Conservation (phyloP, 2,329 filamentous ascomycete species). For the Nothophoma quercina region DNA sequence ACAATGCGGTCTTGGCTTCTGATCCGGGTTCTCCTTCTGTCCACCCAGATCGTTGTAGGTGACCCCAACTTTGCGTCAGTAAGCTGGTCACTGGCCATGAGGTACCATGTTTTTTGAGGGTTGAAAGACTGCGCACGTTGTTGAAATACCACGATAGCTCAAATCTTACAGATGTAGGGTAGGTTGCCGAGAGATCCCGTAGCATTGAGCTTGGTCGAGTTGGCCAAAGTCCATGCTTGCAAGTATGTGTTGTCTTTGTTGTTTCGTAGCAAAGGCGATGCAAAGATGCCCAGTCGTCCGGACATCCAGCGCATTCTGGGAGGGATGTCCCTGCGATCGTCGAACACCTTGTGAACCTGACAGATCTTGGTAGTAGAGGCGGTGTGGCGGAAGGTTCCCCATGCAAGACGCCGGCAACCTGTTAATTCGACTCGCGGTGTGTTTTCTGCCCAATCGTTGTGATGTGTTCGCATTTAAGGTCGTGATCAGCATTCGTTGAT, state of each 20-base stretch:
- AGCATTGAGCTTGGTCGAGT: neutral
- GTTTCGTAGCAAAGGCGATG: slow-evolving; percentile 16
- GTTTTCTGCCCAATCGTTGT: slow-evolving; percentile 7
- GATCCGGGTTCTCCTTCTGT: too few species aligned
- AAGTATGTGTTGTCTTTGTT: slow-evolving; percentile 7
- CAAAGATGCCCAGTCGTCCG: slow-evolving; percentile 26
- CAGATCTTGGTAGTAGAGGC: slow-evolving; percentile 6
- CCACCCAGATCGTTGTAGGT: too few species aligned
- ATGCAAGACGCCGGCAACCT: slow-evolving; percentile 16
- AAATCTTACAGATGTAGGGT: neutral
- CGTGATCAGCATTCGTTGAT: slow-evolving; percentile 23
- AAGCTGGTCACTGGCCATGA: too few species aligned
- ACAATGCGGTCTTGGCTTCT: neutral
- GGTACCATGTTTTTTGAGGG: neutral
- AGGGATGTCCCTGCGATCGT: slow-evolving; percentile 29
- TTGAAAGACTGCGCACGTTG: neutral
- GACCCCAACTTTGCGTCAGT: neutral
- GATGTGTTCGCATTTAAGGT: slow-evolving; percentile 15
- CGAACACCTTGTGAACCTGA: slow-evolving; percentile 25
- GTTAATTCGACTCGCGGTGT: neutral
- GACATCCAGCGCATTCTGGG: slow-evolving; percentile 5
- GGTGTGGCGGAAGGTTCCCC: slow-evolving; percentile 6
- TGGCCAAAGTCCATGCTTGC: neutral
- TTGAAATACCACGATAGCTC: neutral
- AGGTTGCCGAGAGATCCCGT: neutral